Base-by-base conservation (phyloP, 179 eudicot species). In the Patellifolia procumbens region DNA sequence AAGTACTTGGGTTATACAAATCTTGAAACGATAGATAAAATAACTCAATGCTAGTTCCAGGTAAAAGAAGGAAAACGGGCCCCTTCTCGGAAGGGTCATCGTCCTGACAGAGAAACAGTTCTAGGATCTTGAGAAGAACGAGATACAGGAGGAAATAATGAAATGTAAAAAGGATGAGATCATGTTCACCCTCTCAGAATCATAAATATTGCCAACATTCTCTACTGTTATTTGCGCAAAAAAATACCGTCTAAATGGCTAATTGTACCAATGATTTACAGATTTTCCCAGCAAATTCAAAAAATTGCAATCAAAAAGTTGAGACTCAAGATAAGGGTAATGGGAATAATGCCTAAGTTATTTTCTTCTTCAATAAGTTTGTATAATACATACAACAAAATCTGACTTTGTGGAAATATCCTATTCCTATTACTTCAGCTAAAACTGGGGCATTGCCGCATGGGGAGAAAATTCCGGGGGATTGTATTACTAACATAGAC, bases 391-490 rank as follows among this genome's bases (percentile, higher is more conserved):
- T 70, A 80, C 72, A 75, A 29, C 61, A 75, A 69, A 61, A 71
- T 70, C 76, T 28, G 56, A 72, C 76, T 75, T 59, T 42, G n/a
- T n/a, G 69, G 76, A 75, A 52, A 62, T 74, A 80, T 51, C 49
- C 82, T 22, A 59, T 16, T 55, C 32, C n/a, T 42, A 39, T 59
- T 17, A 34, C 45, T 43, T 43, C 28, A 49, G 42, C 46, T 64
- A 70, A 3, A n/a, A 71, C 31, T 53, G 51, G 9, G 70, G 55
- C n/a, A n/a, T n/a, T n/a, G n/a, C n/a, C n/a, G 59, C 65, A 73
- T 39, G 31, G 28, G 66, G 66, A 75, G 11, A 53, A 77, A 68
- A 58, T 9, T 32, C n/a, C 73, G 61, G 32, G 58, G 58, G 43
- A 7, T 43, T 71, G 60, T 53, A 53, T 67, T 28, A 12, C 31